Conservation (phyloP, 106 monocot genomes). For the Apostasia shenzhenica region DNA sequence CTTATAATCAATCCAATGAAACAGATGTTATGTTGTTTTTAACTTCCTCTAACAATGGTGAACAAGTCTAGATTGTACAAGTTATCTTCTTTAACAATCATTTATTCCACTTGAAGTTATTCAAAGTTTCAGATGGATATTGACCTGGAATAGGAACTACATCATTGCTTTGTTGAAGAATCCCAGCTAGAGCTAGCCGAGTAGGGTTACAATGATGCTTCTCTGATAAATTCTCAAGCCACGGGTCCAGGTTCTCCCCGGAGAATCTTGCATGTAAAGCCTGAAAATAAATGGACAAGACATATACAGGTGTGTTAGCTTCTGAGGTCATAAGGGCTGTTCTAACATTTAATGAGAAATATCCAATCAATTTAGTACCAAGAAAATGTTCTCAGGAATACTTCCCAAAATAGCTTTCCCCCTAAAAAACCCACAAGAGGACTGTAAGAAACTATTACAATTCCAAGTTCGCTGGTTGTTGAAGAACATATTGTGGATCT, state of each 20-base stretch:
- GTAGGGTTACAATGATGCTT: slow-evolving; percentile 29
- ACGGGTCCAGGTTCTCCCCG: slow-evolving; percentile 25
- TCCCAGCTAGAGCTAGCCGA: slow-evolving; percentile 42
- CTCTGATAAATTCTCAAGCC: slow-evolving; percentile 17
- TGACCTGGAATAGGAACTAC: slow-evolving; percentile 47
- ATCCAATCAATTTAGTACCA: slow-evolving; percentile 4
- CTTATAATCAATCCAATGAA: too few species aligned
- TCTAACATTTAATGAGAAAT: too few species aligned
- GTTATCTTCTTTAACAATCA: too few species aligned
- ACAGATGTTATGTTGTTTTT: too few species aligned
- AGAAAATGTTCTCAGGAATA: slow-evolving; percentile 19
- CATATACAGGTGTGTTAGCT: too few species aligned
- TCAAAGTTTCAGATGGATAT: background rate
- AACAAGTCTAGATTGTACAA: too few species aligned
- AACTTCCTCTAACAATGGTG: too few species aligned
- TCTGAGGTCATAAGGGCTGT: too few species aligned
- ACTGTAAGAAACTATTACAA: slow-evolving; percentile 40
- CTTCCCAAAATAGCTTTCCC: slow-evolving; percentile 26
- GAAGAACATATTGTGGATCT: background rate
- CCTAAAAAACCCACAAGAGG: slow-evolving; percentile 43
- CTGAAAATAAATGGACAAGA: background rate
- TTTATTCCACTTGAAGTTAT: too few species aligned
- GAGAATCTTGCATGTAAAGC: slow-evolving; percentile 22
- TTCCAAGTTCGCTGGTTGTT: slow-evolving; percentile 27
- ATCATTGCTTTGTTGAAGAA: slow-evolving; percentile 34